Conservation (phyloP, 2,329 filamentous ascomycete genomes). For the Cordyceps tenuipes region DNA sequence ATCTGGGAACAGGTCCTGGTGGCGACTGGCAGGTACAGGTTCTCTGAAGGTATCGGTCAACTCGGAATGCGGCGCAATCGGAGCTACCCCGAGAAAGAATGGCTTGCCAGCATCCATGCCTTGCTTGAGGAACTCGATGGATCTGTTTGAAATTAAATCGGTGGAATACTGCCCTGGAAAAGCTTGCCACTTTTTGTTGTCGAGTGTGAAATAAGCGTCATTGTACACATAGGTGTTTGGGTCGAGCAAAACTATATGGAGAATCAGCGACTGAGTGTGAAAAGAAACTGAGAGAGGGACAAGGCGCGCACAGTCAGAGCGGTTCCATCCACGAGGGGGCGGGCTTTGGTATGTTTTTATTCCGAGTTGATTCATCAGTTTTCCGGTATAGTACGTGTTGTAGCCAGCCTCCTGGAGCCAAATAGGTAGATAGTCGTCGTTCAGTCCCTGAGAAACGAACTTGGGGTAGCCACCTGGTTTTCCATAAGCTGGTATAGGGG, state of each 20-base stretch:
- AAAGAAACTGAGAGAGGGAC: background rate
- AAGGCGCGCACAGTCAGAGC: conserved; percentile 28
- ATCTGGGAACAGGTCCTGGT: conserved; percentile 51
- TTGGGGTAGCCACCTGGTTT: conserved; percentile 34
- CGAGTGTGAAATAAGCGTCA: conserved; percentile 47
- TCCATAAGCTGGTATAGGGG: background rate
- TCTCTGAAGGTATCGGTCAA: conserved; percentile 36
- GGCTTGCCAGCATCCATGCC: conserved; percentile 36
- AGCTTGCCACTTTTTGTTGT: conserved; percentile 36
- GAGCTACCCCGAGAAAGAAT: conserved; percentile 50
- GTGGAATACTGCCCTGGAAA: conserved; percentile 45
- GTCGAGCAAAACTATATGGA: conserved; percentile 44
- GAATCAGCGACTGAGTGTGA: background rate
- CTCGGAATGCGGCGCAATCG: conserved; percentile 29
- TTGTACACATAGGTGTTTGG: conserved; percentile 61
- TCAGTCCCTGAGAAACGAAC: conserved; percentile 40
- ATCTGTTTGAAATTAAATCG: conserved; percentile 43
- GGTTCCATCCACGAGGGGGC: conserved; percentile 46
- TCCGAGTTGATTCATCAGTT: conserved; percentile 44
- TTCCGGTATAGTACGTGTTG: conserved; percentile 47
- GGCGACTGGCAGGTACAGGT: conserved; percentile 38
- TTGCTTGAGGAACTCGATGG: conserved; percentile 44
- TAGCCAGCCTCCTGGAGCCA: conserved; percentile 45
- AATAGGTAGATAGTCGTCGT: conserved; percentile 40
- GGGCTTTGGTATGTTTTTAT: conserved; percentile 42